phyloP scores from a whole-genome alignment of 768 basidiomycete species.

The Leccinum disarticulatum region DNA sequence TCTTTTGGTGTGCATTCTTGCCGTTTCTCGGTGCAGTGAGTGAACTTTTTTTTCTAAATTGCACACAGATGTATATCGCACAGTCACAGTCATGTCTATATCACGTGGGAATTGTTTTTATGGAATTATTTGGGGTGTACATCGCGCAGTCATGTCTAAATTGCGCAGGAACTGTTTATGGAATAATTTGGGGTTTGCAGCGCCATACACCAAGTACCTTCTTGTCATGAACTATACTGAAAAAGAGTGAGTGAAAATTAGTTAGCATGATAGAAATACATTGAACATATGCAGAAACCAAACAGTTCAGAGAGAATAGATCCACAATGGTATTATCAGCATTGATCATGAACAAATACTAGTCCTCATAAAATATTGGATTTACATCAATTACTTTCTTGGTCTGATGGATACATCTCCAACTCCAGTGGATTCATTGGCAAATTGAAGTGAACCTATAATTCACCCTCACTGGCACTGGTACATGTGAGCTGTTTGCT shows the following conservation, averaged over 20 bases:
- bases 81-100: too few species aligned
- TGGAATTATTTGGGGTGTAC: too few species aligned
- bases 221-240: slow-evolving; percentile 95
- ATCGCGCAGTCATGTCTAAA: too few species aligned
- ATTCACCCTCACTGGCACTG: not conserved
- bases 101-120: too few species aligned
- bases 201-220: slow-evolving; percentile 44
- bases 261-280: not conserved
- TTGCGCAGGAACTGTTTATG: too few species aligned
- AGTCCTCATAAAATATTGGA: slow-evolving; percentile 82
- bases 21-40: too few species aligned
- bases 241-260: not conserved
- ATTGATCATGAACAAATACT: slow-evolving; percentile 91
- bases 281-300: slow-evolving; percentile 77
- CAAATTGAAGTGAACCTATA: slow-evolving; percentile 90
- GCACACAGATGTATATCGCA: too few species aligned
- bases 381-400: slow-evolving; percentile 99
- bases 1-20: too few species aligned
- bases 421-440: slow-evolving; percentile 97
- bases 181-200: too few species aligned
- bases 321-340: slow-evolving; percentile 89
- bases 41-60: too few species aligned
- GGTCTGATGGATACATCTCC: slow-evolving; percentile 98
- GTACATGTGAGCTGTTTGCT: not conserved
- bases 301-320: slow-evolving; percentile 80